Percentiles rank a stretch among this genome's conserved stretches.
phyloP scores from a whole-genome alignment of 2,329 filamentous ascomycete species.

The Albifimbria verrucaria region DNA sequence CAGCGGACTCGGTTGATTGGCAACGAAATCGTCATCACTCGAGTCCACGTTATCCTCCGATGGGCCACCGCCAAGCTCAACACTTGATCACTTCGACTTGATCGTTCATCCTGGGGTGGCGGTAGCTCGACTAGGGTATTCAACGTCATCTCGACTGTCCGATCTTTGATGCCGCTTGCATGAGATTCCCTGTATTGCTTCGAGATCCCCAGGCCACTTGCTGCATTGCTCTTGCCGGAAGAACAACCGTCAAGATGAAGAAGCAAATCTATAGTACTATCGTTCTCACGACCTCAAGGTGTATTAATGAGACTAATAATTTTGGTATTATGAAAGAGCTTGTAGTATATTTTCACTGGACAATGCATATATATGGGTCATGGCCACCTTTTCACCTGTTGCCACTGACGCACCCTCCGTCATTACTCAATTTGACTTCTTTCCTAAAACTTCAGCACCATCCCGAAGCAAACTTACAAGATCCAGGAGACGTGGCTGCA shows the following conservation, averaged over 20 bases:
- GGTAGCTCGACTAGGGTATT: conserved; percentile 29
- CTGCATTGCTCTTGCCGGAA: conserved; percentile 30
- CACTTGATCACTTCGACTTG: conserved; percentile 18
- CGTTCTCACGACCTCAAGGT: conserved; percentile 25
- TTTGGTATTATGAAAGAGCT: conserved; percentile 36
- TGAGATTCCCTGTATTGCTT: conserved; percentile 31
- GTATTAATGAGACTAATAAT: conserved; percentile 38
- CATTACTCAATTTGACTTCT: conserved; percentile 30
- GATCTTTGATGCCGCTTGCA: conserved; percentile 30
- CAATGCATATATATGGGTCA: conserved; percentile 32
- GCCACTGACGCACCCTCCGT: conserved; percentile 23
- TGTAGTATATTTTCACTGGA: conserved; percentile 35
- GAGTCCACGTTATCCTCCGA: conserved; percentile 27
- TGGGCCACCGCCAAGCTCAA: conserved; percentile 31
- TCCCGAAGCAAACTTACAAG: conserved; percentile 29
- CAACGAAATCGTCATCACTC: conserved; percentile 20
- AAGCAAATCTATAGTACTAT: conserved; percentile 22
- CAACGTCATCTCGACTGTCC: conserved; percentile 27
- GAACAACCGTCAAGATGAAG: conserved; percentile 26
- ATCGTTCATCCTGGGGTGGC: conserved; percentile 15
- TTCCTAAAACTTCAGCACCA: conserved; percentile 32
- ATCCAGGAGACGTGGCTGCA: conserved; percentile 32
- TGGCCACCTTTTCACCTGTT: conserved; percentile 15
- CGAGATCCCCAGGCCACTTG: conserved; percentile 29
- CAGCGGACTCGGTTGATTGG: conserved; percentile 31